Evolutionary conservation across 306 rosid genomes (phyloP).

Genomic region (Prunus mume): DNA sequence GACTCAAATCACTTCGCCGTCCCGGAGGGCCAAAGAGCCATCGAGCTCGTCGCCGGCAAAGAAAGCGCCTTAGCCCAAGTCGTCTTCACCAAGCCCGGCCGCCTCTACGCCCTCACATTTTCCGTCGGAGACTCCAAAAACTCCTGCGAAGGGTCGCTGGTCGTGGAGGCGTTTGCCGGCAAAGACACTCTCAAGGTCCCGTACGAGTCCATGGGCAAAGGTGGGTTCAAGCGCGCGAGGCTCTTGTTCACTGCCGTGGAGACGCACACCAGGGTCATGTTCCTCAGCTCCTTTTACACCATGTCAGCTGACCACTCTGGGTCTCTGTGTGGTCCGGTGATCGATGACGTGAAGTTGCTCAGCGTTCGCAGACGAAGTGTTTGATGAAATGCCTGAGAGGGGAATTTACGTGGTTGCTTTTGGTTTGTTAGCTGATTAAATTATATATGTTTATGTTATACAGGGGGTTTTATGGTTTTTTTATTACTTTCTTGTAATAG

Average conservation of each 20-base stretch:
- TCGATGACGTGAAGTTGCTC: constrained; percentile 69
- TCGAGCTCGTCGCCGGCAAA: constrained; percentile 78
- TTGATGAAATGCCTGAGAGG: neutral
- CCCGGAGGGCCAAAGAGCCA: constrained; percentile 64
- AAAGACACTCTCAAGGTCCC: constrained; percentile 39
- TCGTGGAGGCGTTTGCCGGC: constrained; percentile 66
- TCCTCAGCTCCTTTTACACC: constrained; percentile 59
- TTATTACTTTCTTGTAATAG: constrained; percentile 18
- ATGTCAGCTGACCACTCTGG: constrained; percentile 65
- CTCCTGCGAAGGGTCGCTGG: constrained; percentile 58
- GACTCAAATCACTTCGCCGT: constrained; percentile 62
- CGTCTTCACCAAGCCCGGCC: constrained; percentile 42
- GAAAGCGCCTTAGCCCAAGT: constrained; percentile 73
- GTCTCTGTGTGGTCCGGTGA: constrained; percentile 73
- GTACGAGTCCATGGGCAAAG: constrained; percentile 59
- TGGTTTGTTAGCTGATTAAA: neutral
- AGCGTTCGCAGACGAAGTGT: constrained; percentile 35
- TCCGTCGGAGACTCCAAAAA: constrained; percentile 71
- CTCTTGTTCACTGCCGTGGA: constrained; percentile 54
- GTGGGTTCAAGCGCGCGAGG: constrained; percentile 48
- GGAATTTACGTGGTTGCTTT: neutral
- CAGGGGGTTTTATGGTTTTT: neutral
- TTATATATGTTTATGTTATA: neutral
- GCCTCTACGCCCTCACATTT: constrained; percentile 56
- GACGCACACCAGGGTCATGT: constrained; percentile 50